A percentile compares a stretch with the other conserved stretches of the same genome.
These are phyloP conservation scores for Tetracentron sinense DNA, from an alignment of 164 flowering plant genomes.

Conservation along the genomic window DNA sequence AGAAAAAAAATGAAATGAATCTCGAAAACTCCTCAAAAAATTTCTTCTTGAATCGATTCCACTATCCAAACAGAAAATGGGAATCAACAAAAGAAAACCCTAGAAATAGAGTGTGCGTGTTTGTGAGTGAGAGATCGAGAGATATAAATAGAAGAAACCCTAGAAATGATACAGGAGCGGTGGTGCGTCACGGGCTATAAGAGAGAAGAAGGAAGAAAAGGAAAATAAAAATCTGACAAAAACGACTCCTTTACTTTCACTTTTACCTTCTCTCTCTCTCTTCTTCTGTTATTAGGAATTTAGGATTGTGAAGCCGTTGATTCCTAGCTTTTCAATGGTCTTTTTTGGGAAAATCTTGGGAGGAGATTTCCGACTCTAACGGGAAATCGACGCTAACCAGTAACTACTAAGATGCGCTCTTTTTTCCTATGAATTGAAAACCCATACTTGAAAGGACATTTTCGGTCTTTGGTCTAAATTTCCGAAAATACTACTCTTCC, in stretches of 20 bases:
- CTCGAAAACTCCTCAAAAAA: no score
- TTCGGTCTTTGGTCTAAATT: no score
- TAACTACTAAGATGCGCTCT: no score
- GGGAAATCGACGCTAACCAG: neutral
- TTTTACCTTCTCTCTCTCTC: conserved; percentile 13
- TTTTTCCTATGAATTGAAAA: no score
- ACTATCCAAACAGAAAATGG: neutral
- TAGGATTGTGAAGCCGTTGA: no score
- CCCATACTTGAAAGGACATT: no score
- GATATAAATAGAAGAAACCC: neutral
- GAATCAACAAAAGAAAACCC: neutral
- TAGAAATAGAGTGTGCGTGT: neutral
- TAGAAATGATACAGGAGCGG: neutral
- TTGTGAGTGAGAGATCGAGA: no score
- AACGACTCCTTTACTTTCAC: neutral
- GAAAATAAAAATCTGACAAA: neutral
- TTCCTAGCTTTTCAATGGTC: no score
- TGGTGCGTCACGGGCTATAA: neutral
- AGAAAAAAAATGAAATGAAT: no score
- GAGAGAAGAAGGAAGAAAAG: neutral
- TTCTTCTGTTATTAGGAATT: conserved; percentile 1
- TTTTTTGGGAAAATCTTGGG: neutral
- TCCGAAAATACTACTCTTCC: no score
- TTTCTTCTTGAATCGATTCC: neutral
- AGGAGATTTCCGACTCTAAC: neutral